Evolutionary conservation across 345 rosid genomes (phyloP), one percentile per base, ranked within the genome.

Genomic region (Arabis alpina): DNA sequence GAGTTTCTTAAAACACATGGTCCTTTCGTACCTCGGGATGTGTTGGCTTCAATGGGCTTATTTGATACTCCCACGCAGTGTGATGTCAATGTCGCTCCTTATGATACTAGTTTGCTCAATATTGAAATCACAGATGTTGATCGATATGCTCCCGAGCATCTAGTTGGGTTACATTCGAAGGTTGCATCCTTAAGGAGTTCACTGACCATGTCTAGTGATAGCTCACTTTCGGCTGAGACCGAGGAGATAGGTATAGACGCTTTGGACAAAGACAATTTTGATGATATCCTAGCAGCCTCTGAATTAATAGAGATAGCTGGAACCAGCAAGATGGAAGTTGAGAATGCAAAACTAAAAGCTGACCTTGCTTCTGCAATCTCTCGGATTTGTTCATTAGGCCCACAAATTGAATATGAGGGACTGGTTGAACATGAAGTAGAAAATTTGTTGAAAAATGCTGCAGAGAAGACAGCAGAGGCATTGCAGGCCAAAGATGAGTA

Each of bases 321-420:
- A 68, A 95, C 99, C 36, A 90, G 96, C 83, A 90, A 82, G 81
- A 70, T 85, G 76, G 99, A 95, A 82, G 99, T 95, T 66, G 98
- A 95, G 84, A 95, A 92, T 78, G 96, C 93, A 74, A 95, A 82
- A 79, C 82, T 95, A 72, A 95, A 88, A 85, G 99, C 99, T 48
- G 98, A 95, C 47, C 96, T 92, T 78, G 99, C 99, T 80, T 88
- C 97, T 71, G 90, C 88, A 30, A 83, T 92, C 70, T 96, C 98
- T 47, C 44, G 61, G 16, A 83, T 92, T 14, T 92, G 99, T 77
- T 86, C 88, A 24, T 69, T 87, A 60, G 74, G 73, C 64, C 90
- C 84, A 62, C 92, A 89, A 44, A 60, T 81, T 58, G 96, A 90
- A 64, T 88, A 79, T 56, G 97, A 90, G 34, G 54, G 78, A 16